Base-by-base conservation (phyloP, 805 yeast genomes). In the Kregervanrija delftensis region DNA sequence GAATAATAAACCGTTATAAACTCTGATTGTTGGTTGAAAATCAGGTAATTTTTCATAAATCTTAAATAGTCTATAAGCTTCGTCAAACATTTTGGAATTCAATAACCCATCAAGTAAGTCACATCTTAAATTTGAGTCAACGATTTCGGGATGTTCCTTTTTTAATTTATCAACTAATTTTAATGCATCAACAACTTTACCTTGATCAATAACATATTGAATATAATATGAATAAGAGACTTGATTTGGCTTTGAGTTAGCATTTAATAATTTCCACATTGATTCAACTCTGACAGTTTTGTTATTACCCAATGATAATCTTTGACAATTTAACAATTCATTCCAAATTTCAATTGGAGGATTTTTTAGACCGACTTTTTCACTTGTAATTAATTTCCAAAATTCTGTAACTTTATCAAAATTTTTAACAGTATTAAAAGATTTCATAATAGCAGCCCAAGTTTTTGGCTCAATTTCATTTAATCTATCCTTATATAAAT, bases 1-100 rank as follows among this genome's bases (percentile, higher is more conserved):
- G 28, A 65, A 56, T 50, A 84, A 58, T 41, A 80, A 64, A 13
- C 67, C 61, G 65, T 83, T 83, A 68, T 76, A 76, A 13, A 79
- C 71, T 34, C 60, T 59, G 22, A 73, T 67, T 22, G 68, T 62
- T 12, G 87, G 79, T 12, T 57, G 46, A 46, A 69, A 72, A 1
- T 41, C 43, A 51, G 43, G 50, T 47, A 63, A 60, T 5, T 47
- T 37, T 8, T 35, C 14, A 51, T 61, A 73, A 41, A 47, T 40
- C 9, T 49, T 45, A 43, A 53, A 55, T n/a, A 53, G 50, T 33
- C 49, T 49, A 6, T 39, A 52, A 22, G 84, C 80, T 38, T 72
- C 73, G 0, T 55, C 58, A 13, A 74, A 60, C 35, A 67, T 60
- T 2, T 65, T 67, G 43, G 63, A 62, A 14, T 64, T 58, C 30